Evolutionary conservation across 1,284 basidiomycete genomes (phyloP).

Genomic region (Bondarzewia mesenterica): DNA sequence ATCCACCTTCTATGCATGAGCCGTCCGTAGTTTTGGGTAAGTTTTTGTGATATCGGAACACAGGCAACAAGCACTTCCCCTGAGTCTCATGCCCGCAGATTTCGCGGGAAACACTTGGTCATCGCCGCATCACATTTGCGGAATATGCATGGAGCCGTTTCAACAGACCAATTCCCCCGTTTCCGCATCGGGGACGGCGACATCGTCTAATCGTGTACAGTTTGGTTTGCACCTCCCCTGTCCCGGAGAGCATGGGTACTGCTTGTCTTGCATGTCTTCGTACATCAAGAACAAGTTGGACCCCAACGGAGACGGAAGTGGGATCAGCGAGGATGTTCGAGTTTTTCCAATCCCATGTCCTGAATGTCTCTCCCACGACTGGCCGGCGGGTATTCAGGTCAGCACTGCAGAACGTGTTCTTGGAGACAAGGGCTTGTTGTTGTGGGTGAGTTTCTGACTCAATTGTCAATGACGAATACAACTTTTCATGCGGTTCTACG

Average conservation of each 20-base stretch:
- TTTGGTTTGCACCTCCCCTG: constrained; percentile 31
- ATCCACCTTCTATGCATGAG: background rate
- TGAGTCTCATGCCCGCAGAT: too few relatives aligned
- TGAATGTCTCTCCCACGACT: constrained; percentile 25
- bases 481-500: background rate
- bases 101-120: too few relatives aligned
- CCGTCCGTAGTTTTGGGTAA: too few relatives aligned
- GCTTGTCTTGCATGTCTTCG: constrained; percentile 25
- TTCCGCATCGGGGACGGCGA: constrained; percentile 25
- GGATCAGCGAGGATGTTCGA: constrained; percentile 18
- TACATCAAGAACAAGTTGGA: constrained; percentile 31
- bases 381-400: constrained; percentile 28
- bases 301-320: constrained; percentile 25
- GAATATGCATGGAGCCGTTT: constrained; percentile 33
- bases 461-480: background rate
- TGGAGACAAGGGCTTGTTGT: constrained; percentile 24
- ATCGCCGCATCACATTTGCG: too few relatives aligned
- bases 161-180: constrained; percentile 27
- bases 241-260: constrained; percentile 28
- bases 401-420: constrained; percentile 25
- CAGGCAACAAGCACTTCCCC: too few relatives aligned
- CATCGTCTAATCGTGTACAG: constrained; percentile 26
- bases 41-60: too few relatives aligned
- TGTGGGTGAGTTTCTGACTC: constrained; percentile 24
- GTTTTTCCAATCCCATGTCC: constrained; percentile 35